Base-by-base conservation (phyloP, 495 filamentous ascomycete genomes). In the Halenospora varia region DNA sequence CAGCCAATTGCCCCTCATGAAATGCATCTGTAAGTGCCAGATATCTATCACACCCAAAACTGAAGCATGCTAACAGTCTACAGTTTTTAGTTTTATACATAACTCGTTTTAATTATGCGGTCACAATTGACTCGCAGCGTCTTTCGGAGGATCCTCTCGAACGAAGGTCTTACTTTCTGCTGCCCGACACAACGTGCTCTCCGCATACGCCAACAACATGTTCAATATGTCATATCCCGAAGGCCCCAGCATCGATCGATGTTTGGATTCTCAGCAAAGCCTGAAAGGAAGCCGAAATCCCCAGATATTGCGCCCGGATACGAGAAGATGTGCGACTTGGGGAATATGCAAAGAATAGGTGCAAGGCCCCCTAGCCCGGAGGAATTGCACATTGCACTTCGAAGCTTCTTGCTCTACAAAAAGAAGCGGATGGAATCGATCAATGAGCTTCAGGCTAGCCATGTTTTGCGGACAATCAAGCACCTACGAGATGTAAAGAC, bases 111-210 rank as follows among this genome's bases (percentile, higher is more conserved):
- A 23, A 26, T 51, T 3, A 95, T 95, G 91, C 88, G 86, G 66
- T 92, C 90, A 70, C 87, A 90, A 66, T 81, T 96, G 62, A 85
- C 89, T 49, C 82, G 86, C 71, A 73, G 80, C 68, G 85, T 90
- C 61, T 88, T 92, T 68, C 80, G 81, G 55, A 81, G 82, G 62
- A 77, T 93, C 53, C 75, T 89, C 57, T 77, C 83, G 64, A 84
- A 83, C 70, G 77, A 86, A 66, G 80, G 83, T 54, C 70, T 85
- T 64, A 59, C 77, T 25, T 60, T 66, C 66, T 23, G 61, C 56
- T 71, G 60, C 59, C 55, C 57, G 47, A 40, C 42, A 41, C 63
- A 51, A 39, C 49, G 47, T 13, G 23, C 58, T 53, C 48, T 57
- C 20, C 50, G 58, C 55, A 29, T 23, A 17, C 51, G 55, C 10